Base-by-base conservation (phyloP, 2,329 filamentous ascomycete genomes). In the Fusarium dlaminii region DNA sequence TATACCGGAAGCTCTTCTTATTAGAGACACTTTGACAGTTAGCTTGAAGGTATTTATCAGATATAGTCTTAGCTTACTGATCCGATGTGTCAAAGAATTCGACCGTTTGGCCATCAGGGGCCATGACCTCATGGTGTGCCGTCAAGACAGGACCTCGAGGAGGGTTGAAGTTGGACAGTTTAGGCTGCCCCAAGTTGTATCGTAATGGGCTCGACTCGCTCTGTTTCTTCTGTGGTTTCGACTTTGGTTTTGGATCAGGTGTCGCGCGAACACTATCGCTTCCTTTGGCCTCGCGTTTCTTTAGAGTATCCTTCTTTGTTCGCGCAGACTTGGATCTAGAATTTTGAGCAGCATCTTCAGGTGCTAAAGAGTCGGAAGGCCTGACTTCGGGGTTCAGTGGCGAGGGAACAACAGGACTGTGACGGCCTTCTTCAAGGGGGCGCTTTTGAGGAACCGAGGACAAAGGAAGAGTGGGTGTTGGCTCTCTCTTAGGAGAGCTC, bases 1-100 rank as follows among this genome's bases (percentile, higher is more conserved):
- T 93, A 81, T 98, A 98, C 68, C 94, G 93, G 81, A 96, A 98
- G 63, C 92, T 90, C 78, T 90, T 91, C 77, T 91, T 91, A 74
- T 92, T 92, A 66, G 86, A 89, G 22, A 90, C 88, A 79, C 89
- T 90, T 48, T 29, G 10, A 15, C 24, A 40, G 63, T 75, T 61
- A 72, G 59, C 39, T 39, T 22, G 9, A 27, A 52, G 36, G 42
- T 17, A 42, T 42, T 36, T 45, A 12, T 18, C 49, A 32, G 18
- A 36, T 22, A 34, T 37, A 48, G 12, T 15, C 29, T 15, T 34
- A 54, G 82, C 89, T 81, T 82, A 91, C 90, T 92, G 90, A 66
- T 92, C 90, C 4, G 89, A 88, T 0, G 89, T 88, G 80, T 92
- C 90, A 72, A 88, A 87, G 78, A 92, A 92, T 72, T 89, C 86